A percentile compares a stretch with the other conserved stretches of the same genome.
phyloP scores from a whole-genome alignment of 2,329 filamentous ascomycete genomes.

The Xylaria sp. region DNA sequence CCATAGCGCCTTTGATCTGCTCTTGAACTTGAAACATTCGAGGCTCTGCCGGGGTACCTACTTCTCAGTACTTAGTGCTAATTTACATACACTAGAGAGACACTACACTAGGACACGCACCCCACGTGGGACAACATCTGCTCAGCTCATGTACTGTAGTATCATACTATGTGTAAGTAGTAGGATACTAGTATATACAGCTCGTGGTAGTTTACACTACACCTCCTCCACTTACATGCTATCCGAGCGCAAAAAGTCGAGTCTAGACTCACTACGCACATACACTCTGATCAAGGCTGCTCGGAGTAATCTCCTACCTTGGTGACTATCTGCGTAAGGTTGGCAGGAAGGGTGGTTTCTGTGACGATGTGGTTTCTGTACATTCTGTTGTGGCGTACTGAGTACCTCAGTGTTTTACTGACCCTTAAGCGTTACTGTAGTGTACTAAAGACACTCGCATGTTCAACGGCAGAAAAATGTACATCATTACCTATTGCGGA shows the following conservation, averaged over 20 bases:
- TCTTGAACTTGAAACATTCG: constrained; percentile 13
- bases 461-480: constrained; percentile 19
- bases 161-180: background rate
- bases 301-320: background rate
- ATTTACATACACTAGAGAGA: too few relatives aligned
- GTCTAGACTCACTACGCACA: constrained; percentile 16
- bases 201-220: background rate
- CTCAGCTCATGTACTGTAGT: constrained; percentile 6
- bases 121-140: constrained; percentile 5
- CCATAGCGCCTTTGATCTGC: background rate
- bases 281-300: background rate
- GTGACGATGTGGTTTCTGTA: background rate
- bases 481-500: constrained; percentile 28
- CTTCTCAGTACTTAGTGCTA: too few relatives aligned
- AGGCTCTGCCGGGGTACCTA: background rate
- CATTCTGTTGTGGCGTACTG: background rate
- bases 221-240: constrained; percentile 8
- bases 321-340: background rate
- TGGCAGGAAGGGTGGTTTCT: background rate
- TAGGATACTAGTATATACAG: background rate
- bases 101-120: constrained; percentile 1
- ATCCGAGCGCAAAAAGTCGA: constrained; percentile 2
- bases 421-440: background rate
- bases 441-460: background rate
- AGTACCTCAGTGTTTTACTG: background rate